A percentile compares a stretch with the other conserved stretches of the same genome.
These are phyloP conservation scores for Boletus rubropictus DNA, from an alignment of 768 basidiomycete species.

Conservation along the genomic window DNA sequence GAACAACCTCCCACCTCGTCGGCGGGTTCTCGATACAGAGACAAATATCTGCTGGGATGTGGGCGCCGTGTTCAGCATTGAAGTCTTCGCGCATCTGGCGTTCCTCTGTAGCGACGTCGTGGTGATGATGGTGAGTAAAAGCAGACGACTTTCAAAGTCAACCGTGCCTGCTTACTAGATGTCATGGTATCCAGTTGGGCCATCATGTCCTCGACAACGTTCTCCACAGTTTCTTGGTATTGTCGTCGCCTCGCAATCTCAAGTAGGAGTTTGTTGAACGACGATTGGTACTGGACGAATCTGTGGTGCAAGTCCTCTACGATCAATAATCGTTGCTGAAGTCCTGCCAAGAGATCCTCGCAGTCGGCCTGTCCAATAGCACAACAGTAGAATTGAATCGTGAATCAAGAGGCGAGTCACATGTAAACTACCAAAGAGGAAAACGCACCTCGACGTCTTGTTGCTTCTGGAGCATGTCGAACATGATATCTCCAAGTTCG, in stretches of 20 bases:
- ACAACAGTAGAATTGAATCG: neutral
- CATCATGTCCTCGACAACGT: slow-evolving; percentile 61
- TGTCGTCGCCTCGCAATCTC: slow-evolving; percentile 66
- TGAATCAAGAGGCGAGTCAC: neutral
- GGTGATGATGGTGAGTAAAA: neutral
- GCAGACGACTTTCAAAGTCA: neutral
- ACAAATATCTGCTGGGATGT: slow-evolving; percentile 77
- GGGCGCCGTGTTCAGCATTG: slow-evolving; percentile 64
- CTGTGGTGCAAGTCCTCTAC: slow-evolving; percentile 61
- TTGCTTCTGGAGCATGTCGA: slow-evolving; percentile 67
- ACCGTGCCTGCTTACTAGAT: slow-evolving; percentile 43
- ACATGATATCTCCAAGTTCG: slow-evolving; percentile 74
- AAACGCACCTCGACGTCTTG: slow-evolving; percentile 57
- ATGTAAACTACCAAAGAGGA: neutral
- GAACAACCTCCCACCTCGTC: slow-evolving; percentile 64
- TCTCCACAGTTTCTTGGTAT: slow-evolving; percentile 61
- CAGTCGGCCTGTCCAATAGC: slow-evolving; percentile 39
- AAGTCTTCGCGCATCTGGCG: slow-evolving; percentile 57
- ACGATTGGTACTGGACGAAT: slow-evolving; percentile 63
- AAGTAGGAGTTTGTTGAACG: slow-evolving; percentile 67
- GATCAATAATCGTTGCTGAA: slow-evolving; percentile 57
- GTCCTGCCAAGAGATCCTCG: slow-evolving; percentile 45
- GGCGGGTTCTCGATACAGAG: slow-evolving; percentile 70
- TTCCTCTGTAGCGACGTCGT: slow-evolving; percentile 48
- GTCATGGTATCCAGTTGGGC: slow-evolving; percentile 58